These are phyloP conservation scores for Neocucurbitaria cava DNA, from an alignment of 2,329 filamentous ascomycete genomes.

Conservation along the genomic window DNA sequence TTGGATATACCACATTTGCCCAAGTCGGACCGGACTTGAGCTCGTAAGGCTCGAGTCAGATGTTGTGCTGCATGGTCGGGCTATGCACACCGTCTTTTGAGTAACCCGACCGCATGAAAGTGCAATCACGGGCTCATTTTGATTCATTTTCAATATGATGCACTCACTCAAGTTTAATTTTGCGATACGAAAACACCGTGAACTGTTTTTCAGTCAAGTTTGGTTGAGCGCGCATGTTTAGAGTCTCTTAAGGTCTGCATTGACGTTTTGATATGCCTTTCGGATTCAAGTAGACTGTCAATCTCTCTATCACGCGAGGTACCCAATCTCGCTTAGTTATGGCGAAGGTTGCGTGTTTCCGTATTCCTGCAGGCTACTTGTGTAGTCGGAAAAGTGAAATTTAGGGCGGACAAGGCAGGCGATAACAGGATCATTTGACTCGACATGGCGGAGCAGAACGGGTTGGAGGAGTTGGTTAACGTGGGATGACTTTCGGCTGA, in stretches of 20 bases:
- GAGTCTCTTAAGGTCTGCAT: not conserved
- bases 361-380: not conserved
- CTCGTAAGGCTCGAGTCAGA: not conserved
- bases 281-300: not conserved
- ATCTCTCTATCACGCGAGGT: not conserved
- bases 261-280: slow-evolving; percentile 1
- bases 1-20: not conserved
- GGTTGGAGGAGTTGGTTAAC: not conserved
- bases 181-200: not conserved
- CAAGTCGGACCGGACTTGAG: not conserved
- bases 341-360: not conserved
- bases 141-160: not conserved
- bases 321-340: not conserved
- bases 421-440: not conserved
- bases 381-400: too few species aligned
- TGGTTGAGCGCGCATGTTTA: not conserved
- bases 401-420: not conserved
- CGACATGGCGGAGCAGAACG: not conserved
- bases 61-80: not conserved
- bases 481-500: slow-evolving; percentile 9
- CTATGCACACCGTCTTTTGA: not conserved
- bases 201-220: not conserved
- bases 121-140: not conserved
- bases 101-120: not conserved
- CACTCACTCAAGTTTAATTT: not conserved